Conservation (phyloP, 75 land plant genomes). For the Cunninghamia lanceolata region DNA sequence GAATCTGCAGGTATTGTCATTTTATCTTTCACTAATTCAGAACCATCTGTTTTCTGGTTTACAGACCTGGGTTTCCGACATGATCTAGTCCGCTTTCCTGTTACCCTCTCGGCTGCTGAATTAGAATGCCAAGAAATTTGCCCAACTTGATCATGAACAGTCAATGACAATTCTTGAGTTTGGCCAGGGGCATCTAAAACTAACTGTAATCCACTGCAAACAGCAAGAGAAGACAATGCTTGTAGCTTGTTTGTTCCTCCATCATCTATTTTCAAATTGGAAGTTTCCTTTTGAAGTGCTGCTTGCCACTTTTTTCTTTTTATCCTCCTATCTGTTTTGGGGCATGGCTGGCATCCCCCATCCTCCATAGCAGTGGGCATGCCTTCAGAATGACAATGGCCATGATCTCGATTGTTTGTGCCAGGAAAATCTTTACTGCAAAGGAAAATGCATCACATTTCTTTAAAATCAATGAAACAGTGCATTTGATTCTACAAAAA, state of each 20-base stretch:
- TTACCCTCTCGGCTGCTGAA: background rate
- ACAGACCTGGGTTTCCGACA: background rate
- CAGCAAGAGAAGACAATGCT: background rate
- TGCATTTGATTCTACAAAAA: background rate
- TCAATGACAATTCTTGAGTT: conserved; percentile 1
- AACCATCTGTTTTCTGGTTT: background rate
- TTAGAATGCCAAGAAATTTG: background rate
- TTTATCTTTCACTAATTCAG: background rate
- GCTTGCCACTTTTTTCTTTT: background rate
- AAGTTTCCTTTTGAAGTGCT: background rate
- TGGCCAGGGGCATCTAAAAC: background rate
- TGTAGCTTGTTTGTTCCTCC: background rate
- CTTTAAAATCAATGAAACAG: background rate
- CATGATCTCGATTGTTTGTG: background rate
- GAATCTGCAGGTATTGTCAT: background rate
- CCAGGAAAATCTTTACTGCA: conserved; percentile 2
- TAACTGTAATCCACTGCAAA: background rate
- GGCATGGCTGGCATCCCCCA: background rate
- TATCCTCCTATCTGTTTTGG: conserved; percentile 5
- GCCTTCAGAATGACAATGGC: background rate
- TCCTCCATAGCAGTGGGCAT: background rate
- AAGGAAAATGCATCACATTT: background rate
- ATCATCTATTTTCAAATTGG: background rate
- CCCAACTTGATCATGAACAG: background rate
- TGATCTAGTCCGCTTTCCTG: background rate